phyloP scores from a whole-genome alignment of 2,329 filamentous ascomycete species.

The Chaetothyriales sp. region DNA sequence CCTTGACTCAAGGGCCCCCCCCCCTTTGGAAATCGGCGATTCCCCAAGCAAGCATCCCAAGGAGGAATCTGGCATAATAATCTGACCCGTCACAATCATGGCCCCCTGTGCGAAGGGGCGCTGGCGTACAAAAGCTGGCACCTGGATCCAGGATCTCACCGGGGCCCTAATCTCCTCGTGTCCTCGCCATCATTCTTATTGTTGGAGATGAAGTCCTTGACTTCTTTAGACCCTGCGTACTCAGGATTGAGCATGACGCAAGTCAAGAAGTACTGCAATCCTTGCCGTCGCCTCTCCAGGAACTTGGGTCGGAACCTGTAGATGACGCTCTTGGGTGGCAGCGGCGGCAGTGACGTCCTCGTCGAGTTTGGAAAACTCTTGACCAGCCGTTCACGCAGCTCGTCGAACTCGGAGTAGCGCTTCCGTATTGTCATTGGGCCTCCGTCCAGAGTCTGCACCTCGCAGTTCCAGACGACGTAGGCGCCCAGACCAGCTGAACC shows the following conservation, averaged over 20 bases:
- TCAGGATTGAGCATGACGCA: constrained; percentile 87
- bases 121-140: too few relatives aligned
- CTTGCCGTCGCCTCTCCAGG: constrained; percentile 67
- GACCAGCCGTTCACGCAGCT: constrained; percentile 59
- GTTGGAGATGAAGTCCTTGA: constrained; percentile 76
- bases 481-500: constrained; percentile 48
- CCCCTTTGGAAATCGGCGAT: background rate
- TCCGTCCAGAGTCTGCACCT: constrained; percentile 66
- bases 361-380: constrained; percentile 72
- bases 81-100: too few relatives aligned
- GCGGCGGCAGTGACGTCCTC: constrained; percentile 53
- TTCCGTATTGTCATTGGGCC: constrained; percentile 44
- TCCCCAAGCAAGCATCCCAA: background rate
- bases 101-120: too few relatives aligned
- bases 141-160: too few relatives aligned
- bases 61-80: too few relatives aligned
- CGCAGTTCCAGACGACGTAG: constrained; percentile 90
- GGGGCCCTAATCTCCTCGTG: background rate
- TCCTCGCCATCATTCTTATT: constrained; percentile 7
- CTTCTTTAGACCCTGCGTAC: constrained; percentile 77
- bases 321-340: constrained; percentile 84
- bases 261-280: constrained; percentile 84
- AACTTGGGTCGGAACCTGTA: constrained; percentile 69
- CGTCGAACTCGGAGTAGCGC: constrained; percentile 87
- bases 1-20: background rate